phyloP scores from a whole-genome alignment of 1,284 basidiomycete genomes.

The Anthracocystis walkeri region DNA sequence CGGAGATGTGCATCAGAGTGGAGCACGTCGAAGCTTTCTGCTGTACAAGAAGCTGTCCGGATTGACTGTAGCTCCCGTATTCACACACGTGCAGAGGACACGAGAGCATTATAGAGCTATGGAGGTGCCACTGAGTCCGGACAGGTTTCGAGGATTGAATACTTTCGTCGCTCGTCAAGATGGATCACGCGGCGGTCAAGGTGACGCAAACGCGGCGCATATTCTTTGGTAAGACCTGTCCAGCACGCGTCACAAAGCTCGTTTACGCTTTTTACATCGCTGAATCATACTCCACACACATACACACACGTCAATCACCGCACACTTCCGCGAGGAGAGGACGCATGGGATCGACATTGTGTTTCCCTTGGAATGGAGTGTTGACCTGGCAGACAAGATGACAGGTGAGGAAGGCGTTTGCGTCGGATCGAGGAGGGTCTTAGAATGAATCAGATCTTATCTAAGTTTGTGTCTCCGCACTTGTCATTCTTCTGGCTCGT shows the following conservation, averaged over 20 bases:
- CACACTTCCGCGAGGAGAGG: too few species aligned
- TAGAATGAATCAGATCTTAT: conserved; percentile 43
- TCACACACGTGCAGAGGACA: too few species aligned
- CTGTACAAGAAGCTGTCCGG: too few species aligned
- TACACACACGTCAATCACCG: conserved; percentile 10
- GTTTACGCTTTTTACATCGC: conserved; percentile 4
- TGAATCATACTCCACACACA: conserved; percentile 39
- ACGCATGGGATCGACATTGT: neutral
- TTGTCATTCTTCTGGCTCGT: neutral
- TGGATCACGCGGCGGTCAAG: too few species aligned
- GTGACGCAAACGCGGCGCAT: too few species aligned
- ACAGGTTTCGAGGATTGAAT: too few species aligned
- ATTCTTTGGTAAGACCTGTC: conserved; percentile 1
- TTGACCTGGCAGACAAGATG: neutral
- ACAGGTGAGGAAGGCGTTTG: neutral
- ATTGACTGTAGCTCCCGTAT: too few species aligned
- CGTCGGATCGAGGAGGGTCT: conserved; percentile 1
- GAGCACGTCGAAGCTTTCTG: too few species aligned
- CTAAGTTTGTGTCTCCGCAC: conserved; percentile 14
- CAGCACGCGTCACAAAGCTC: conserved; percentile 2
- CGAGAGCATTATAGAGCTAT: too few species aligned
- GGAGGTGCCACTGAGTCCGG: too few species aligned
- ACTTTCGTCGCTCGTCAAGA: too few species aligned
- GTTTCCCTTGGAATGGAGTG: neutral
- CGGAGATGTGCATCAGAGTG: neutral